These are phyloP conservation scores for Tuber indicum DNA, from an alignment of 495 filamentous ascomycete genomes.

Conservation along the genomic window DNA sequence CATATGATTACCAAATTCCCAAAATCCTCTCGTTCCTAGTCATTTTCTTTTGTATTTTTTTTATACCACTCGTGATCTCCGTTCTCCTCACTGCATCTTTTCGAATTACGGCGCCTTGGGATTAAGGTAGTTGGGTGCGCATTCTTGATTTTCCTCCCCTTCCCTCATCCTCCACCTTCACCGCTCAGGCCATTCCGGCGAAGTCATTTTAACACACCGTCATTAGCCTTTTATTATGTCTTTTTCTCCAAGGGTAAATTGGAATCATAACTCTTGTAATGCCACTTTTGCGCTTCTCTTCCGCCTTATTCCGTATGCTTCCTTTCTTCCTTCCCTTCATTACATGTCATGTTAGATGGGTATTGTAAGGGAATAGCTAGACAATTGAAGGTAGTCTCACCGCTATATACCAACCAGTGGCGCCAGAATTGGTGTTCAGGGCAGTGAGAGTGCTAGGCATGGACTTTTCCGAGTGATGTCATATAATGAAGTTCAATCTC, in stretches of 20 bases:
- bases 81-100: neutral
- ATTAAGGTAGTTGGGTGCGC: neutral
- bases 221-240: neutral
- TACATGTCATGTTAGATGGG: neutral
- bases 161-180: neutral
- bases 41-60: neutral
- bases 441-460: neutral
- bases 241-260: neutral
- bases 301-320: neutral
- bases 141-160: neutral
- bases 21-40: neutral
- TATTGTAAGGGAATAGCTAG: neutral
- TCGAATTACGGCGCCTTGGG: constrained; percentile 2
- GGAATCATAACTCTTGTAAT: neutral
- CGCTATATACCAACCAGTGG: neutral
- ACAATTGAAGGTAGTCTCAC: neutral
- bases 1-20: neutral
- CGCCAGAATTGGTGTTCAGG: neutral
- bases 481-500: neutral
- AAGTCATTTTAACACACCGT: neutral
- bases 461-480: neutral
- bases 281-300: neutral
- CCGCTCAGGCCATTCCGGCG: neutral
- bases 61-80: neutral
- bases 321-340: neutral